Evolutionary conservation across 768 basidiomycete species (phyloP), one percentile per base, ranked within the genome.

Genomic region (Lanmaoa pseudosensibilis): DNA sequence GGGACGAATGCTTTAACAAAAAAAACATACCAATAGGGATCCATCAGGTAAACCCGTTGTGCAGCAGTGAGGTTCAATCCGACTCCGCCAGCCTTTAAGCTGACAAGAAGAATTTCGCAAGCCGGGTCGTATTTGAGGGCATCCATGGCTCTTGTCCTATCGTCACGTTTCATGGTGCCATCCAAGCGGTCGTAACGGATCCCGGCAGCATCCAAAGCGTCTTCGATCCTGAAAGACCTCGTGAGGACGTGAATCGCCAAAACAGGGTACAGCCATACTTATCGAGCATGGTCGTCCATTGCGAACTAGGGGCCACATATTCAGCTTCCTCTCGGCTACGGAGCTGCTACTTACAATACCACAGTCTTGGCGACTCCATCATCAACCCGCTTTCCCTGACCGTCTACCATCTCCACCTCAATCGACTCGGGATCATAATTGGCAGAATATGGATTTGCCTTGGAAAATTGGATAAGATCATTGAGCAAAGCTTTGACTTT

Each of bases 121-220:
- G 78, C 78, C 15, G 93, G 94, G 66, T 99, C 94, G 60, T 82
- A 80, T 75, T 94, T 95, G 56, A 99, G 79, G 2, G 88, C 85
- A 16, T 97, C 94, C 90, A 98, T 95, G 4, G 97, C 92, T 52
- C 83, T 82, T 13, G 86, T 88, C 18, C 97, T 86, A 52, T 96
- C 94, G 51, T 97, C 95, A 46, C 96, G 88, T 70, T 91, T 95
- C 97, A 99, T 99, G 4, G 93, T 94, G 1, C 97, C 97, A 71
- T 99, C 97, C 41, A 99, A 75, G 48, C 97, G 87, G 63, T 94
- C 90, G 69, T 92, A 97, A 25, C 82, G 83, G 67, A 99, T 99
- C 27, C 84, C 81, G 11, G 87, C 83, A 33, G 83, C 78, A 62
- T 92, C 88, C 32, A 98, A 73, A 32, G 94, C 94, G 61, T 95